Evolutionary conservation across 495 filamentous ascomycete genomes (phyloP), one percentile per base, ranked within the genome.

Genomic region (Penicillium angulare): DNA sequence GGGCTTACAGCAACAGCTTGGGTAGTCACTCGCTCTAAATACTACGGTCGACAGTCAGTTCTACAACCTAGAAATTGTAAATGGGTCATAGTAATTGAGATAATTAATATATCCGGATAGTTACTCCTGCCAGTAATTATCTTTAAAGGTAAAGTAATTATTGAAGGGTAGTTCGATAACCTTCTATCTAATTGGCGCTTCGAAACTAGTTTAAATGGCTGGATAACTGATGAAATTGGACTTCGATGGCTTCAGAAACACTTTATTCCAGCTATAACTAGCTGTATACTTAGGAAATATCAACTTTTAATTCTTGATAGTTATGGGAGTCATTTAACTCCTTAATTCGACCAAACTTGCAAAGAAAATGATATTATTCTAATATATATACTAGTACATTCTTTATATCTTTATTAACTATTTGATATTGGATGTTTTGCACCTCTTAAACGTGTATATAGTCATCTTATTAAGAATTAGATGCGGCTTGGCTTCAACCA

Each of bases 61-160:
- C 33, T 46, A 38, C 55, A 76, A 57, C 61, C 57, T 55, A 55
- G 63, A 21, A 71, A 76, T 65, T 46, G 60, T 12, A 47, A 74
- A 52, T 78, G 49, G 43, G 45, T 24, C 39, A 63, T 59, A 50
- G 64, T 71, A 31, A 47, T 71, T 57, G 69, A 50, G 32, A 31
- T 45, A 18, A 42, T 48, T 10, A 61, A 52, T 56, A 41, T 55
- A 13, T 18, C 35, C 7, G 55, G 68, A 2, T 67, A 18, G 17
- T 21, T 39, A 5, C 10, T 72, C 17, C 58, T 60, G 23, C 49
- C 50, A 50, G 48, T 52, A 4, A 66, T 75, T 50, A 73, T 75
- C 24, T 66, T 68, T 40, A 58, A 57, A 21, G 26, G 26, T 10
- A 27, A 27, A 27, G 26, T 27, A 5, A 5, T 27, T 27, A 53